Conservation (phyloP, 2,329 filamentous ascomycete genomes). For the Phoma herbarum region DNA sequence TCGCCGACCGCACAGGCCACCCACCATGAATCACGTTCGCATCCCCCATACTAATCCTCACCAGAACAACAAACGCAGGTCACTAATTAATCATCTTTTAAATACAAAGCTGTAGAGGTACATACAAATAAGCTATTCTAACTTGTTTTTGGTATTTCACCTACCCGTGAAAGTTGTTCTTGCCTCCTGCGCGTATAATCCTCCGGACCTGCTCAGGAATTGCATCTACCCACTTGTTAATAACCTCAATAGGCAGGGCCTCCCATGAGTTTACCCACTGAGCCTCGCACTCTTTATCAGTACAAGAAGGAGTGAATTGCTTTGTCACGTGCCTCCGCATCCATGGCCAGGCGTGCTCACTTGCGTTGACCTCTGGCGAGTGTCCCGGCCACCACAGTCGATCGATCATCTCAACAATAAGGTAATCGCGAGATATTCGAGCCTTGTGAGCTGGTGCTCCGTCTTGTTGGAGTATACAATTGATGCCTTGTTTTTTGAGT, state of each 20-base stretch:
- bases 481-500: background rate
- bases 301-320: background rate
- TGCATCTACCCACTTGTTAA: no score
- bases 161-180: slow-evolving; percentile 2
- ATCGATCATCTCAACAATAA: background rate
- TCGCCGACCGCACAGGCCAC: no score
- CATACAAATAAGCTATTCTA: background rate
- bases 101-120: background rate
- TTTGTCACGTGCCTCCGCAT: background rate
- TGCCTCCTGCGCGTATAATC: background rate
- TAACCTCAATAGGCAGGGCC: background rate
- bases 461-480: background rate
- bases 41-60: background rate
- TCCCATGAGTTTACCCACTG: background rate
- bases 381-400: slow-evolving; percentile 6
- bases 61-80: background rate
- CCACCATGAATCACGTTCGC: background rate
- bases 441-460: background rate
- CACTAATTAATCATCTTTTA: background rate
- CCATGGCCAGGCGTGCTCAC: slow-evolving; percentile 7
- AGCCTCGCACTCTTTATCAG: background rate
- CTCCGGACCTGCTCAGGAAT: slow-evolving; percentile 2
- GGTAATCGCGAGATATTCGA: background rate
- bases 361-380: slow-evolving; percentile 1
- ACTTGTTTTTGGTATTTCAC: background rate